These are phyloP conservation scores for Sisymbrium irio DNA, from an alignment of 345 rosid species.

Conservation along the genomic window DNA sequence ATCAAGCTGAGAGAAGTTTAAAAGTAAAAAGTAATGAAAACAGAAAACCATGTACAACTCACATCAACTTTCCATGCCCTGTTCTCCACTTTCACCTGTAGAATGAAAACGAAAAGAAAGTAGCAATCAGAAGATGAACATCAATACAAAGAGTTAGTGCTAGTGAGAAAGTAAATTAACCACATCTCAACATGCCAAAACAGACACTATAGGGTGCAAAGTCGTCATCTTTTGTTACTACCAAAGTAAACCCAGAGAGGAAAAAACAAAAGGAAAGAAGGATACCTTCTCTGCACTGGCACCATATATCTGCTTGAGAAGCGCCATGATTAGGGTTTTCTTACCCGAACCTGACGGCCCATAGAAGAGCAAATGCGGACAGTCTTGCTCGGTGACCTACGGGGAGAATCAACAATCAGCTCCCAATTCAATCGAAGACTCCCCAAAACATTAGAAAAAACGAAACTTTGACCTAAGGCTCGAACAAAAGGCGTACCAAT, in stretches of 20 bases:
- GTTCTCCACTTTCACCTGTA: constrained; percentile 98
- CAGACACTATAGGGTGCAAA: background rate
- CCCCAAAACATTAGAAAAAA: background rate
- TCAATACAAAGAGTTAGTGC: background rate
- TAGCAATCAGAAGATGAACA: constrained; percentile 4
- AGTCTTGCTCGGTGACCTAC: constrained; percentile 90
- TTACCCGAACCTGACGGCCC: constrained; percentile 98
- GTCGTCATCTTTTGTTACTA: background rate
- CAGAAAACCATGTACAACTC: constrained; percentile 28
- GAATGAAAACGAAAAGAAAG: background rate
- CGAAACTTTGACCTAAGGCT: background rate
- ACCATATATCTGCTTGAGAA: constrained; percentile 81
- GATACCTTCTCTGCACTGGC: constrained; percentile 81
- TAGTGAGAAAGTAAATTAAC: background rate
- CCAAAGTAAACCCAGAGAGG: background rate
- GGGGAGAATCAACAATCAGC: background rate
- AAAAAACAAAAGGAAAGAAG: background rate
- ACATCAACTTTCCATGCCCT: constrained; percentile 88
- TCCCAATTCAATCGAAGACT: background rate
- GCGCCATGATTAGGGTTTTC: constrained; percentile 97
- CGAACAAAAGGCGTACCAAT: constrained; percentile 48
- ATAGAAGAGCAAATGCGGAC: constrained; percentile 95
- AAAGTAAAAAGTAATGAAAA: background rate
- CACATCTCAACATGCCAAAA: constrained; percentile 17
- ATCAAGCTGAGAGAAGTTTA: background rate